phyloP scores from a whole-genome alignment of 768 basidiomycete genomes.

The Chiua virens region DNA sequence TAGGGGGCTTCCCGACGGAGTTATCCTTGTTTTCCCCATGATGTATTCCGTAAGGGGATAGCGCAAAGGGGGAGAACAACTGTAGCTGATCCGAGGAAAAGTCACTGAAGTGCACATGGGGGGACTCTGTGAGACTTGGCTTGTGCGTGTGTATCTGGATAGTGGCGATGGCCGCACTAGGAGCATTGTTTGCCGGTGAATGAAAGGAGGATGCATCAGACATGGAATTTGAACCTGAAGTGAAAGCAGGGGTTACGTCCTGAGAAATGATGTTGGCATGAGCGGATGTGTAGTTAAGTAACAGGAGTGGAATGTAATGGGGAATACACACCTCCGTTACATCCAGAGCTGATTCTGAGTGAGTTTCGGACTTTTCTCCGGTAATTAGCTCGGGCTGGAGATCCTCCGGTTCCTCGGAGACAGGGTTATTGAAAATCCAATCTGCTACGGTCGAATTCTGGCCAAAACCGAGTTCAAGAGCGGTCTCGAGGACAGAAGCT shows the following conservation, averaged over 20 bases:
- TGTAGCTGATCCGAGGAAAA: constrained; percentile 31
- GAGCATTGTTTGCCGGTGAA: constrained; percentile 20
- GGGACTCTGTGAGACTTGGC: constrained; percentile 28
- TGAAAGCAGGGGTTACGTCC: constrained; percentile 35
- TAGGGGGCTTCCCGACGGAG: constrained; percentile 1
- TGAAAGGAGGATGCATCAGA: constrained; percentile 41
- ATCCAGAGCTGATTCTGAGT: constrained; percentile 15
- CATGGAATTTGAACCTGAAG: constrained; percentile 40
- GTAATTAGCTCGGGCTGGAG: constrained; percentile 13
- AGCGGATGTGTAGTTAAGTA: constrained; percentile 1
- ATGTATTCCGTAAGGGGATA: constrained; percentile 9
- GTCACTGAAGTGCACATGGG: constrained; percentile 31
- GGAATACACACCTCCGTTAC: constrained; percentile 30
- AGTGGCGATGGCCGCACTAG: constrained; percentile 12
- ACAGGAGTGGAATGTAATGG: not conserved
- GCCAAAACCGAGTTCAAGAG: constrained; percentile 65
- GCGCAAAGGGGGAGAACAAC: constrained; percentile 24
- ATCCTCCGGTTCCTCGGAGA: constrained; percentile 58
- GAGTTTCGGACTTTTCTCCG: not conserved
- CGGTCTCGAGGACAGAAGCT: constrained; percentile 74
- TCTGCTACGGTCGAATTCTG: constrained; percentile 58
- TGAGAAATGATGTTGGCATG: constrained; percentile 14
- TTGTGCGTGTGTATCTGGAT: constrained; percentile 27
- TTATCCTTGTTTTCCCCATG: not conserved
- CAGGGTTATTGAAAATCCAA: constrained; percentile 70